A percentile compares a stretch with the other conserved stretches of the same genome.
Conservation (phyloP, 2,329 filamentous ascomycete species). For the Aspergillus texensis region DNA sequence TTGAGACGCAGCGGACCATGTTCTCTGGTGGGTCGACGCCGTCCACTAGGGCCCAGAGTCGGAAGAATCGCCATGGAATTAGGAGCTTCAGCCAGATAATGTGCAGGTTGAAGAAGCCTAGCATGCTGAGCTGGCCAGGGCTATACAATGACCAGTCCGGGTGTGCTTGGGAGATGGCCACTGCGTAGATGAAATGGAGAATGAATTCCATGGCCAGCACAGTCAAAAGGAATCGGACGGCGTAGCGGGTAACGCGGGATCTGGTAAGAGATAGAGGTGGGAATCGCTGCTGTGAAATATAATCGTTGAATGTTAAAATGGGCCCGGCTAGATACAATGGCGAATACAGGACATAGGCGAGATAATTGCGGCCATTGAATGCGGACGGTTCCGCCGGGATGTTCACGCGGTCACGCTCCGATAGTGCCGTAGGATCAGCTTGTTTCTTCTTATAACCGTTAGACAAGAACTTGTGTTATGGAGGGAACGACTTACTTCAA, state of each 20-base stretch:
- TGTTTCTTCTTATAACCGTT: slow-evolving; percentile 87
- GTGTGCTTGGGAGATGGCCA: slow-evolving; percentile 81
- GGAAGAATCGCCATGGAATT: slow-evolving; percentile 97
- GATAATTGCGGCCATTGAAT: slow-evolving; percentile 80
- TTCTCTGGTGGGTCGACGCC: slow-evolving; percentile 96
- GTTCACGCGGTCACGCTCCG: slow-evolving; percentile 82
- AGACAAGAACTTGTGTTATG: slow-evolving; percentile 22
- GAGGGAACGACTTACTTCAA: slow-evolving; percentile 70
- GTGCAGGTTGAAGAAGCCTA: slow-evolving; percentile 95
- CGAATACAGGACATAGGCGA: slow-evolving; percentile 87
- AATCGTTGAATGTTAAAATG: slow-evolving; percentile 97
- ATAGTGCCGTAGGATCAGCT: slow-evolving; percentile 81
- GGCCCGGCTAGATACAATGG: slow-evolving; percentile 91
- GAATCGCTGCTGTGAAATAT: slow-evolving; percentile 82
- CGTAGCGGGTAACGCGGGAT: slow-evolving; percentile 76
- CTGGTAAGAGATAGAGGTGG: slow-evolving; percentile 69
- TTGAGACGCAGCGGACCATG: slow-evolving; percentile 93
- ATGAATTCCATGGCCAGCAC: slow-evolving; percentile 89
- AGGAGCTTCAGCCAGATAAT: slow-evolving; percentile 98
- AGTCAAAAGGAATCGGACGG: slow-evolving; percentile 75
- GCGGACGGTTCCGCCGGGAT: slow-evolving; percentile 72
- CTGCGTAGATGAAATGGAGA: slow-evolving; percentile 89
- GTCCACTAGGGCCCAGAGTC: slow-evolving; percentile 90
- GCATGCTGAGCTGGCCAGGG: slow-evolving; percentile 81
- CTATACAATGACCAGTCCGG: slow-evolving; percentile 84